phyloP scores from a whole-genome alignment of 1,284 basidiomycete genomes.

The Sanghuangporus baumii region DNA sequence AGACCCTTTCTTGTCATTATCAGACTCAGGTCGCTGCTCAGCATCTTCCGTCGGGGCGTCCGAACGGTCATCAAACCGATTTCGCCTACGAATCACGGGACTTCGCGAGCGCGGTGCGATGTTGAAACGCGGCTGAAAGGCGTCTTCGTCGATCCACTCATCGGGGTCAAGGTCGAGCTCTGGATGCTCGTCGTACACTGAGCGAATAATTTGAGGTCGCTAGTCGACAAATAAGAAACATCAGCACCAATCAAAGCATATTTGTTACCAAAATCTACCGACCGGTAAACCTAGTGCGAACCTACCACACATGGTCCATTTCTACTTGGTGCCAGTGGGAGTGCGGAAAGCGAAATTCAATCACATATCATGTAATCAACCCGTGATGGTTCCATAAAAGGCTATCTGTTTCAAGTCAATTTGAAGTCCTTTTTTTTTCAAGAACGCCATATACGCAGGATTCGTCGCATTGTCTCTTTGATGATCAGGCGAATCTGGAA shows the following conservation, averaged over 20 bases:
- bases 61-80: conserved; percentile 13
- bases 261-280: neutral
- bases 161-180: conserved; percentile 39
- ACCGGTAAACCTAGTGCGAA: conserved; percentile 15
- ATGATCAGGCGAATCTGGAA: no score
- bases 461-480: no score
- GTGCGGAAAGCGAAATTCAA: neutral
- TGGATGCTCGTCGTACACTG: conserved; percentile 30
- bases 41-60: neutral
- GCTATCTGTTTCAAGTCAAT: no score
- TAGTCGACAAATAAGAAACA: conserved; percentile 17
- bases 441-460: no score
- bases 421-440: no score
- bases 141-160: conserved; percentile 59
- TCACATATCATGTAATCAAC: neutral
- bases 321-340: no score
- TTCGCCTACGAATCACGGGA: conserved; percentile 53
- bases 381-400: no score
- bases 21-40: neutral
- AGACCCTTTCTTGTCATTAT: conserved; percentile 18
- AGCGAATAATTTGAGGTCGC: conserved; percentile 35
- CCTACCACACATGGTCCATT: conserved; percentile 13
- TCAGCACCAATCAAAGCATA: neutral
- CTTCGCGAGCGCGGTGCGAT: conserved; percentile 67
- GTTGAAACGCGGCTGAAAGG: conserved; percentile 56